Evolutionary conservation across 768 basidiomycete species (phyloP), one percentile per base, ranked within the genome.

Genomic region (Tulasnella sp.): DNA sequence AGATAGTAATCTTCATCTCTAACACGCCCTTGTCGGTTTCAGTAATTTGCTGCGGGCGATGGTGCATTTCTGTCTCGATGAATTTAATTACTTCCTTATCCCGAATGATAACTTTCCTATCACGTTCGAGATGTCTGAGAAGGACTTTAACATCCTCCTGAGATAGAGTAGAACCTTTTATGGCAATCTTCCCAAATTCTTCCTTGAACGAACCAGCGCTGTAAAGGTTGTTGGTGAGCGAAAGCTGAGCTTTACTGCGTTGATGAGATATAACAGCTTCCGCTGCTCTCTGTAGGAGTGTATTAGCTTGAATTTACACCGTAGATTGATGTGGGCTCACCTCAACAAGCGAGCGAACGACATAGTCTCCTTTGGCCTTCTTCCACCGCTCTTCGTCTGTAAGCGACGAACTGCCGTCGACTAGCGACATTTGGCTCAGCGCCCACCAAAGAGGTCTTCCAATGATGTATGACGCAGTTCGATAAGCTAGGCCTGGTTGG

Each of bases 401-500:
- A 22, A 70, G 66, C 22, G 61, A 59, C 8, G 56, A 58, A 1
- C 82, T 81, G 41, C 84, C 81, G 2, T 66, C 60, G 16, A 75
- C 76, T 5, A 90, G 65, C 22, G 77, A 81, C n/a, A 81, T 68
- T 56, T 85, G 84, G 55, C 82, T 78, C 51, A 91, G 72, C 2
- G 81, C 79, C 88, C 88, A 91, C 83, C 81, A 87, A 1, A 91
- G 67, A 2, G 88, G 87, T 58, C 76, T 78, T 5, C 79, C 84
- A 5, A 90, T 71, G 6, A 89, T 67, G 51, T 74, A 81, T 8
- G 81, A 71, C 2, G 75, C 83, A 45, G 87, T 70, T 16, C 83
- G 77, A 43, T 69, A 73, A 0, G 84, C 78, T 13, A 88, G 61
- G 59, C 80, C 84, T 19, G 76, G 77, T 2, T 78, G 65, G 53